These are phyloP conservation scores for Austropuccinia psidii DNA, from an alignment of 1,284 basidiomycete species.

Conservation along the genomic window DNA sequence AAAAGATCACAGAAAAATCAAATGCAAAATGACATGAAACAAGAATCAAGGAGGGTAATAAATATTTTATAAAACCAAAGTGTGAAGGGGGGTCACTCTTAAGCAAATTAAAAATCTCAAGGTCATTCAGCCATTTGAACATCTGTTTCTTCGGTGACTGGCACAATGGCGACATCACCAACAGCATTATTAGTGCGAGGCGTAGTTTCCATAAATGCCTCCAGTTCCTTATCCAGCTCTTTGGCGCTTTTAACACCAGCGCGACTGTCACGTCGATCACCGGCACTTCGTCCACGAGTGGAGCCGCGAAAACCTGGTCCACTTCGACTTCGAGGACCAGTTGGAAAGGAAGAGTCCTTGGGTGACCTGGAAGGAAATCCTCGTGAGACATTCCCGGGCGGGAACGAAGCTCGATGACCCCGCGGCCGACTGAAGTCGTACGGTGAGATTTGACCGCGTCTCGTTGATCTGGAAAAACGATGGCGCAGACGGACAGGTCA, in stretches of 20 bases:
- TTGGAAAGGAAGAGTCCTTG: background rate
- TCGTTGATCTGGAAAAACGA: background rate
- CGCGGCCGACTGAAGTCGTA: background rate
- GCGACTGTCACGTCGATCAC: background rate
- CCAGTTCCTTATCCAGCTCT: conserved; percentile 33
- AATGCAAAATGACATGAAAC: too few species aligned
- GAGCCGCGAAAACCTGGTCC: background rate
- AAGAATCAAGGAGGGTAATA: too few species aligned
- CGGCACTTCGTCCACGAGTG: background rate
- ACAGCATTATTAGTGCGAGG: background rate
- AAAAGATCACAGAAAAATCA: too few species aligned
- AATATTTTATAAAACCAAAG: too few species aligned
- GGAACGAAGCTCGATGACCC: conserved; percentile 11
- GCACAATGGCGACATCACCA: too few species aligned
- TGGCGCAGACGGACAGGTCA: too few species aligned
- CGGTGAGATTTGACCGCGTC: background rate
- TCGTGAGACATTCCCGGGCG: background rate
- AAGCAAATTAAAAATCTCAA: background rate
- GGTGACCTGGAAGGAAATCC: too few species aligned
- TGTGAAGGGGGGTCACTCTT: too few species aligned
- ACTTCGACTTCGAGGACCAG: background rate
- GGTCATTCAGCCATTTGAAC: conserved; percentile 22
- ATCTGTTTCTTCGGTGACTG: background rate
- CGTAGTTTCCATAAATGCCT: conserved; percentile 30
- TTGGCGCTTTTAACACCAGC: background rate